Evolutionary conservation across 1,139 yeast species (phyloP).

Genomic region (Saccharomyces hybrid): DNA sequence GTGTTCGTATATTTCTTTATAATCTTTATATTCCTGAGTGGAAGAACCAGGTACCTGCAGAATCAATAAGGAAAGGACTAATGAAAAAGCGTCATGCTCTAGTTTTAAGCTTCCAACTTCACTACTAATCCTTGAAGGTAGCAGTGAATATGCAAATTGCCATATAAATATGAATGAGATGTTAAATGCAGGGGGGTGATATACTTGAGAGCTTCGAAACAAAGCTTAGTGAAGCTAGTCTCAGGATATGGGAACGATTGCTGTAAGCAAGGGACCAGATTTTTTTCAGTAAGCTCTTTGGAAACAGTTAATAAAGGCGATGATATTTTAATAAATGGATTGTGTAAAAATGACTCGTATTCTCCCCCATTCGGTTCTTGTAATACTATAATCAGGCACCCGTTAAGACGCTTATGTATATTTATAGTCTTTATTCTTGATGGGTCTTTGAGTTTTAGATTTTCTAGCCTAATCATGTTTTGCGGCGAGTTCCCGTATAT

Average conservation of each 20-base stretch:
- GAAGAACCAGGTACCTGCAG: not conserved
- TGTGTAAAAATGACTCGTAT: constrained; percentile 34
- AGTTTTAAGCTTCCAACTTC: not conserved
- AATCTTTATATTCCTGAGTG: not conserved
- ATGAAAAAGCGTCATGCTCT: not conserved
- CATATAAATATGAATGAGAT: constrained; percentile 16
- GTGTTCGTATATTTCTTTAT: not conserved
- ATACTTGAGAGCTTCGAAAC: constrained; percentile 17
- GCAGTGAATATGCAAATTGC: constrained; percentile 16
- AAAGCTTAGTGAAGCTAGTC: constrained; percentile 8
- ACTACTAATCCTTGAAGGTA: constrained; percentile 1
- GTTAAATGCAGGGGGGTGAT: constrained; percentile 12
- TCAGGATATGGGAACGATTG: constrained; percentile 16
- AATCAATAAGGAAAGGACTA: not conserved
- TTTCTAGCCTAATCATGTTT: constrained; percentile 16
- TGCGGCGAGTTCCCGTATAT: constrained; percentile 27
- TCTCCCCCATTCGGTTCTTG: not conserved
- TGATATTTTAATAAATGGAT: constrained; percentile 56
- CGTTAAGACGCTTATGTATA: constrained; percentile 17
- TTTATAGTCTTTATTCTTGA: constrained; percentile 17
- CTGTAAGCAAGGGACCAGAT: not conserved
- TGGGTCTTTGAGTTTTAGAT: constrained; percentile 26
- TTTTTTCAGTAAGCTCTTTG: constrained; percentile 28
- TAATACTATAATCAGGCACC: constrained; percentile 3
- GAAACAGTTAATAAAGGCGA: constrained; percentile 48